Base-by-base conservation (phyloP, 2,329 filamentous ascomycete genomes). In the Penicillium sp. region DNA sequence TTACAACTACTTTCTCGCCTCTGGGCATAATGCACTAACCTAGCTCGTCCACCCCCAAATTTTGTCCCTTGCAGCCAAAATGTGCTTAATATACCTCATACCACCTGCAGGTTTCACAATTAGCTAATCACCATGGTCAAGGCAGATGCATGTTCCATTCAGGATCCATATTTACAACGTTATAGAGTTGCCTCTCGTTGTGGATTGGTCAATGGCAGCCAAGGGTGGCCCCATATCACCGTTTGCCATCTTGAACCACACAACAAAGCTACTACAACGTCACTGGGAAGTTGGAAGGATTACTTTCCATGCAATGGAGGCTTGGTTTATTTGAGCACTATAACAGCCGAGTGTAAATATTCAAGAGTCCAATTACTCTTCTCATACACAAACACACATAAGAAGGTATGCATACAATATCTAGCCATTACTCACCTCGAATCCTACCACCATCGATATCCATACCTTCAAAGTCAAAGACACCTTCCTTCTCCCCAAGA, bases 41-140 rank as follows among this genome's bases (percentile, higher is more conserved):
- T 50, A 34, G 50, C 29, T 48, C 29, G n/a, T 38, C 25, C 15
- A 25, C 34, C n/a, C 19, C 27, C 21, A 5, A 27, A 39, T 9
- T 21, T 40, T 33, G 33, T 56, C 53, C 53, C 48, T 56, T 52
- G 40, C 53, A 19, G 46, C 39, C 25, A 27, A 50, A 19, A 4
- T 33, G 19, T 29, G 21, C 29, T 31, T 31, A 31, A 39, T 47
- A 51, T 38, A 50, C 13, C 15, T 52, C 53, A 39, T 25, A 38
- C n/a, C 21, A 44, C 25, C 43, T 50, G 41, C 39, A n/a, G 15
- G 53, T 45, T 56, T 46, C 13, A 39, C 38, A 53, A 27, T 53
- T 15, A 43, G 41, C 29, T 23, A 27, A 38, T 36, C 19, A 29
- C 19, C 25, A 6, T 39, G 25, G 33, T 15, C 33, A 25, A 38